These are phyloP conservation scores for Brassica incana DNA, from an alignment of 345 rosid species.

Conservation along the genomic window DNA sequence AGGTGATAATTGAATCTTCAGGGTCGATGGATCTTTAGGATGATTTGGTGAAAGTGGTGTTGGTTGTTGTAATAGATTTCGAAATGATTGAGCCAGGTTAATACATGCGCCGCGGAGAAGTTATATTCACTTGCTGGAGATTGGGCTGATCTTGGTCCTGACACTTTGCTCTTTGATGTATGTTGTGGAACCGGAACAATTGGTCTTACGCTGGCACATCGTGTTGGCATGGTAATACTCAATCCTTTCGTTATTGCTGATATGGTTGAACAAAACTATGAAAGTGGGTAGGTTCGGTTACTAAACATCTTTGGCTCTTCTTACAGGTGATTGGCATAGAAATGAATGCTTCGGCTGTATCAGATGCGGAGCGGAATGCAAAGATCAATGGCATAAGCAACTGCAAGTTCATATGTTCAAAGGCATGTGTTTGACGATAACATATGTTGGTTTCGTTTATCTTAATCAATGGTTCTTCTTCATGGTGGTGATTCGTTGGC, in stretches of 20 bases:
- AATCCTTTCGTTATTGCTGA: neutral
- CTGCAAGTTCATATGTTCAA: conserved; percentile 82
- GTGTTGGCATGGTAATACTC: conserved; percentile 85
- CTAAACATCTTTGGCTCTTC: conserved; percentile 4
- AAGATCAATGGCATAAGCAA: conserved; percentile 84
- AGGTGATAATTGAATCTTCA: conserved; percentile 46
- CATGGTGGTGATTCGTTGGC: neutral
- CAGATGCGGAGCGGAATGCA: conserved; percentile 86
- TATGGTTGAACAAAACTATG: neutral
- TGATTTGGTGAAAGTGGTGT: neutral
- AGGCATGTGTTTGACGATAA: conserved; percentile 51
- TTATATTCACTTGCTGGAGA: conserved; percentile 94
- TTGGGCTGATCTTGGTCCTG: conserved; percentile 89
- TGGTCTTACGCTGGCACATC: conserved; percentile 87
- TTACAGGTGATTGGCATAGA: conserved; percentile 90
- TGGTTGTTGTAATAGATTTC: conserved; percentile 15
- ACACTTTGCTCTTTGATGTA: conserved; percentile 83
- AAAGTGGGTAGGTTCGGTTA: neutral
- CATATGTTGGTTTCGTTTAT: neutral
- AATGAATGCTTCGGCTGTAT: conserved; percentile 96
- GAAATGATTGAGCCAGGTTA: conserved; percentile 57
- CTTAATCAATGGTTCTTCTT: neutral
- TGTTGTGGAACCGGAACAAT: conserved; percentile 99
- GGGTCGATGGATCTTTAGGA: neutral
- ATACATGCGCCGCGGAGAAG: conserved; percentile 94